phyloP scores from a whole-genome alignment of 139 green algal species.

The Coelastrella sp. region DNA sequence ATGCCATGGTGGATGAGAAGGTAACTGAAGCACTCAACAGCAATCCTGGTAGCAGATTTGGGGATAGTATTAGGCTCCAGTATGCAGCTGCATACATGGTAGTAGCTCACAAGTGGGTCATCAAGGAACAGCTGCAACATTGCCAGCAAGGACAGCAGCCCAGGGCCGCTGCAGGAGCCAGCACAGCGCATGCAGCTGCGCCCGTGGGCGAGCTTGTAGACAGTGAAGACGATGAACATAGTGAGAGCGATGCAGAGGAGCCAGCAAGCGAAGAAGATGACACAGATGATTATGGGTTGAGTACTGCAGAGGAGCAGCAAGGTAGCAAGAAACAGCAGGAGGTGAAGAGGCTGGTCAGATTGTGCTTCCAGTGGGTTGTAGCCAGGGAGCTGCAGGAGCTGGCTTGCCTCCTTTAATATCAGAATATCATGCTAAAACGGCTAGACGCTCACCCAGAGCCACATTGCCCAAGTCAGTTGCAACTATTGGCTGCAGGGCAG shows the following conservation, averaged over 20 bases:
- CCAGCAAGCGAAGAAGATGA: not conserved
- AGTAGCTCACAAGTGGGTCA: slow-evolving; percentile 2
- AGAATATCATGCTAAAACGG: not conserved
- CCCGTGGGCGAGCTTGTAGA: not conserved
- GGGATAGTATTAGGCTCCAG: not conserved
- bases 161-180: not conserved
- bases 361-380: slow-evolving; percentile 47
- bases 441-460: too few species aligned
- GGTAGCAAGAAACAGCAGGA: slow-evolving; percentile 9
- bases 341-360: not conserved
- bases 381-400: slow-evolving; percentile 15
- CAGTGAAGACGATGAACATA: not conserved
- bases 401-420: not conserved
- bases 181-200: too few species aligned
- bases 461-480: too few species aligned
- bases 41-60: not conserved
- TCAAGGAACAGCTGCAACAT: too few species aligned
- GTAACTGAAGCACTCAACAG: too few species aligned
- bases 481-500: too few species aligned
- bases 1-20: not conserved
- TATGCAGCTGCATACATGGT: slow-evolving; percentile 23
- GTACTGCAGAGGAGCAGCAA: not conserved
- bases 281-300: too few species aligned
- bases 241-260: not conserved
- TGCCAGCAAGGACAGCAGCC: not conserved